These are phyloP conservation scores for Citrus reticulata DNA, from an alignment of 345 rosid genomes.

Conservation along the genomic window DNA sequence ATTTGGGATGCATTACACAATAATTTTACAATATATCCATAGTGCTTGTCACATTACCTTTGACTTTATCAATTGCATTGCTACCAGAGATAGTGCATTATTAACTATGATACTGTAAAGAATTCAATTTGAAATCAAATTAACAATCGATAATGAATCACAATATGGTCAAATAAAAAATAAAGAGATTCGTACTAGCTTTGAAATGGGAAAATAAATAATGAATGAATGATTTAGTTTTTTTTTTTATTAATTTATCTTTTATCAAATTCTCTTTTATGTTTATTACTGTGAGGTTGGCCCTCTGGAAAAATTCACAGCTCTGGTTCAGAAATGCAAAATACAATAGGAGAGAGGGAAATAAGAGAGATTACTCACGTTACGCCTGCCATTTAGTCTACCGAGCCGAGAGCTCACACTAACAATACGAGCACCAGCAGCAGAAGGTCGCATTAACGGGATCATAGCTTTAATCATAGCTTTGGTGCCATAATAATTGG, in stretches of 20 bases:
- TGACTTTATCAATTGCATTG: neutral
- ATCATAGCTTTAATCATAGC: slow-evolving; percentile 73
- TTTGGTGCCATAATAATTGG: slow-evolving; percentile 87
- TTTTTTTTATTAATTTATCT: neutral
- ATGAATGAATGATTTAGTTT: neutral
- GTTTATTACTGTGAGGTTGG: neutral
- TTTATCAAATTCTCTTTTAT: neutral
- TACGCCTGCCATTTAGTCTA: slow-evolving; percentile 73
- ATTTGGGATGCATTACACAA: neutral
- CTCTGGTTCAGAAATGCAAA: neutral
- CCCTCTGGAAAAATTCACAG: neutral
- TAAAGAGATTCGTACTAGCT: neutral
- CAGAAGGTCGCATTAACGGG: slow-evolving; percentile 74
- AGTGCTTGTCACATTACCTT: neutral
- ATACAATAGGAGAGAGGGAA: neutral
- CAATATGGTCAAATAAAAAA: neutral
- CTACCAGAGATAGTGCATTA: neutral
- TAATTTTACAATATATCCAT: neutral
- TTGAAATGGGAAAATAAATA: neutral
- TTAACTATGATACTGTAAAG: neutral
- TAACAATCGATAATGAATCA: neutral
- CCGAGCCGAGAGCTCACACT: slow-evolving; percentile 87
- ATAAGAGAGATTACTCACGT: slow-evolving; percentile 42
- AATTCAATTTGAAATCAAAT: neutral
- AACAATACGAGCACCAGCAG: slow-evolving; percentile 77